Conservation (phyloP, 305 asterid species). For the Coffea humblotiana region DNA sequence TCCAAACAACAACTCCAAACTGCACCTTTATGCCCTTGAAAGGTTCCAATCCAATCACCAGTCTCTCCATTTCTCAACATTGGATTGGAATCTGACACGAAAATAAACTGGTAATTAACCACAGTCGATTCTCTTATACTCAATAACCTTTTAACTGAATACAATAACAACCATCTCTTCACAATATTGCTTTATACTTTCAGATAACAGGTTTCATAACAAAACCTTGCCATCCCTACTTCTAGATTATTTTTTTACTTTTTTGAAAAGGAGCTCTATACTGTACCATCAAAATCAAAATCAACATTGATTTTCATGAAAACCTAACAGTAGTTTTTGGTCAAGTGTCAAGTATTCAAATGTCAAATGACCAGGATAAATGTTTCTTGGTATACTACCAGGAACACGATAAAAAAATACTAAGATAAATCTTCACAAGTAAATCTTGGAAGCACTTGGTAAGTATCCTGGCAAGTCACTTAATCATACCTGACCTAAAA, state of each 20-base stretch:
- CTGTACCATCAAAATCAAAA: too few species aligned
- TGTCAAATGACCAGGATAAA: too few species aligned
- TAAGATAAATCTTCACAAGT: too few species aligned
- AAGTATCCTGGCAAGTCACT: too few species aligned
- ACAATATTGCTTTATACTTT: background rate
- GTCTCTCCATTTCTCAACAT: constrained; percentile 98
- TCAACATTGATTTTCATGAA: too few species aligned
- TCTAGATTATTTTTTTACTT: background rate
- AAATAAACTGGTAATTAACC: background rate
- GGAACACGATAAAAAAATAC: too few species aligned
- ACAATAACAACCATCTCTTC: background rate
- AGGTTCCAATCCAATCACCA: constrained; percentile 98
- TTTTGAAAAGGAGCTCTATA: too few species aligned
- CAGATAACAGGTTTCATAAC: background rate
- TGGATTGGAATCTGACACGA: constrained; percentile 71
- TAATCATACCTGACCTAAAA: too few species aligned
- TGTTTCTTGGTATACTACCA: too few species aligned
- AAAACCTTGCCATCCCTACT: background rate
- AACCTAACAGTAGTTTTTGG: too few species aligned
- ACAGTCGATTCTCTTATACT: background rate
- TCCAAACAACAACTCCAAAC: constrained; percentile 96
- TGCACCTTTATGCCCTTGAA: constrained; percentile 98
- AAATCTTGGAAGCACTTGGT: too few species aligned
- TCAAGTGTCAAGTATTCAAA: too few species aligned
- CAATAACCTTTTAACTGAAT: background rate